Evolutionary conservation across 768 basidiomycete genomes (phyloP), one percentile per base, ranked within the genome.

Genomic region (Tephrocybe sp.): DNA sequence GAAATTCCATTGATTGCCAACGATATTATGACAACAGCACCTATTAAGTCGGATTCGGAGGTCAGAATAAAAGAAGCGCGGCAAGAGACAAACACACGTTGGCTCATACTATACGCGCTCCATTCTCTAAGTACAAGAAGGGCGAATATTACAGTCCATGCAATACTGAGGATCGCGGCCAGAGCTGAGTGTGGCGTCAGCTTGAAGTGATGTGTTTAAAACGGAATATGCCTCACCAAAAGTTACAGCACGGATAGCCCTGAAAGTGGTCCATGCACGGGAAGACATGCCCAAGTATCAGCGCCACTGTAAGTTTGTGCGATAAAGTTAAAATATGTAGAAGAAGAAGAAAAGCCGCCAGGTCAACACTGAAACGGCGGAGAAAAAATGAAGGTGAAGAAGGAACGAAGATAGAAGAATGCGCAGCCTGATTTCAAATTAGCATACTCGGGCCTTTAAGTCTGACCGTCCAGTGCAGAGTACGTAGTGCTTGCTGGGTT

Each of bases 91-190:
- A 13, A 48, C 47, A 25, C 2, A 75, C 72, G 69, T 58, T 74
- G 70, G 21, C 57, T 58, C 12, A 47, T 48, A 35, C 54, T 56
- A 53, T 69, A 70, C 15, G 57, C 51, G 13, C 52, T 58, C 71
- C 71, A 72, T 49, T 69, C 69, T 21, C 64, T 64, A 21, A 67
- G 46, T 15, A 72, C 53, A 48, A 73, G 65, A 28, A 73, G 44
- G 7, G 63, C 59, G 27, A 69, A 68, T 32, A 71, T 55, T 21
- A 69, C 59, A 24, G 66, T 58, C 58, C 67, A 66, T 35, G 54
- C 61, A 49, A 72, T 59, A 46, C 64, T 64, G 28, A 70, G 50
- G 27, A 72, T 27, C 25, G 64, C 65, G 28, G 64, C 60, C 9
- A 72, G 36, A 28, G 64, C 73, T 74, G 41, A 2, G 27, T 25